These are phyloP conservation scores for Extremus antarcticus DNA, from an alignment of 495 filamentous ascomycete species.

Conservation along the genomic window DNA sequence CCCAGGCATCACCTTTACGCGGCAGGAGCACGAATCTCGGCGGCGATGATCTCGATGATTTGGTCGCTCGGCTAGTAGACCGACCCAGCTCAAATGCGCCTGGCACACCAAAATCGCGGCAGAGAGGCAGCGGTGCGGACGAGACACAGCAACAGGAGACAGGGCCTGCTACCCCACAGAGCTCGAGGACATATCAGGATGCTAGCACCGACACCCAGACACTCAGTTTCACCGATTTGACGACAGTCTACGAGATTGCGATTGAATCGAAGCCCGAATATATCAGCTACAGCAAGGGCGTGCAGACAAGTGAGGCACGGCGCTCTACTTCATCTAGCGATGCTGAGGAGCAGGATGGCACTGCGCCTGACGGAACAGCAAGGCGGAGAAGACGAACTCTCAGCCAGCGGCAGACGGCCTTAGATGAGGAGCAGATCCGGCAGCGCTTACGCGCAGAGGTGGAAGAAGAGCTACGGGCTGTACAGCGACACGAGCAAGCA, in stretches of 20 bases:
- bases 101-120: conserved; percentile 3
- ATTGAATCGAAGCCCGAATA: conserved; percentile 48
- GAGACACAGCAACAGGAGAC: conserved; percentile 38
- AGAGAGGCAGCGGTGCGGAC: conserved; percentile 43
- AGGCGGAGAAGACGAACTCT: conserved; percentile 50
- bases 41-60: conserved; percentile 67
- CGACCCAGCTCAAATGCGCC: conserved; percentile 53
- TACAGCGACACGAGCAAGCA: conserved; percentile 42
- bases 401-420: conserved; percentile 63
- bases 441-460: conserved; percentile 79
- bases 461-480: conserved; percentile 74
- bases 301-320: conserved; percentile 61
- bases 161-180: conserved; percentile 23
- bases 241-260: conserved; percentile 64
- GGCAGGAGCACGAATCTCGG: conserved; percentile 33
- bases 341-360: neutral
- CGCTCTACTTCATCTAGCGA: conserved; percentile 19
- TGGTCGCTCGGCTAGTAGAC: conserved; percentile 70
- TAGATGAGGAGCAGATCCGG: conserved; percentile 83
- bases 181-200: conserved; percentile 14
- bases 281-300: conserved; percentile 88
- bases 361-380: neutral
- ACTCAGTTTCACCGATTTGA: conserved; percentile 54
- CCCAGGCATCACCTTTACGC: conserved; percentile 12
- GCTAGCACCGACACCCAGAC: conserved; percentile 39